phyloP scores from a whole-genome alignment of 2,329 filamentous ascomycete species.

The Paecilomyces variotii region DNA sequence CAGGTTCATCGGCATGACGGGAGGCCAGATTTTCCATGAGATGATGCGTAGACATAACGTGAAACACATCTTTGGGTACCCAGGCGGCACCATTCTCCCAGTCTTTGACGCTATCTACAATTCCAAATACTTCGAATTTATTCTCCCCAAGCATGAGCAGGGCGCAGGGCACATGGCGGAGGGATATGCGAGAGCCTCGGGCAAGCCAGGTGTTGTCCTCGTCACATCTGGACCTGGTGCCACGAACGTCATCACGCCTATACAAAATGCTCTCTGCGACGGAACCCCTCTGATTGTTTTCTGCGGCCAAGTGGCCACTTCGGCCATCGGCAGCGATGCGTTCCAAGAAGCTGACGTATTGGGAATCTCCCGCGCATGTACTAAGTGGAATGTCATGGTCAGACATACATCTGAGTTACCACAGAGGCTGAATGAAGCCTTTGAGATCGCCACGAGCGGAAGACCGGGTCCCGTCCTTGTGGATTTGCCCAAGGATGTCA shows the following conservation, averaged over 20 bases:
- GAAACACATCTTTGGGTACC: slow-evolving; percentile 77
- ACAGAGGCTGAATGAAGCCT: slow-evolving; percentile 83
- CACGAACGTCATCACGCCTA: too few relatives aligned
- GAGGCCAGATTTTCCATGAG: slow-evolving; percentile 87
- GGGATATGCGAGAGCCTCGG: slow-evolving; percentile 80
- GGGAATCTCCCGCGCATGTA: slow-evolving; percentile 84
- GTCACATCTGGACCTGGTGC: slow-evolving; percentile 70
- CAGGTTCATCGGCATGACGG: slow-evolving; percentile 78
- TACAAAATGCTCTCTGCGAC: too few relatives aligned
- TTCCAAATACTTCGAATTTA: slow-evolving; percentile 83
- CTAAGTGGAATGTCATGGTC: slow-evolving; percentile 95
- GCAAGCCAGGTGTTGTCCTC: slow-evolving; percentile 81
- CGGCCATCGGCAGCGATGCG: slow-evolving; percentile 77
- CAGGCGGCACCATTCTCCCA: slow-evolving; percentile 82
- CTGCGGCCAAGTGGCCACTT: slow-evolving; percentile 75
- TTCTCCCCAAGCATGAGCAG: slow-evolving; percentile 85
- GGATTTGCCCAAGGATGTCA: slow-evolving; percentile 1
- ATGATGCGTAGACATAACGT: slow-evolving; percentile 86
- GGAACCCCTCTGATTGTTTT: slow-evolving; percentile 79
- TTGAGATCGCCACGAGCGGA: slow-evolving; percentile 65
- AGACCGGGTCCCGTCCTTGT: not conserved
- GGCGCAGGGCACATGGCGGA: slow-evolving; percentile 92
- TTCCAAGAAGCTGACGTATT: slow-evolving; percentile 89
- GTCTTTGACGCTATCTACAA: slow-evolving; percentile 96
- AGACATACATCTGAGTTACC: slow-evolving; percentile 83